Evolutionary conservation across 2,329 filamentous ascomycete genomes (phyloP).

Genomic region (Lecanosticta acicola): DNA sequence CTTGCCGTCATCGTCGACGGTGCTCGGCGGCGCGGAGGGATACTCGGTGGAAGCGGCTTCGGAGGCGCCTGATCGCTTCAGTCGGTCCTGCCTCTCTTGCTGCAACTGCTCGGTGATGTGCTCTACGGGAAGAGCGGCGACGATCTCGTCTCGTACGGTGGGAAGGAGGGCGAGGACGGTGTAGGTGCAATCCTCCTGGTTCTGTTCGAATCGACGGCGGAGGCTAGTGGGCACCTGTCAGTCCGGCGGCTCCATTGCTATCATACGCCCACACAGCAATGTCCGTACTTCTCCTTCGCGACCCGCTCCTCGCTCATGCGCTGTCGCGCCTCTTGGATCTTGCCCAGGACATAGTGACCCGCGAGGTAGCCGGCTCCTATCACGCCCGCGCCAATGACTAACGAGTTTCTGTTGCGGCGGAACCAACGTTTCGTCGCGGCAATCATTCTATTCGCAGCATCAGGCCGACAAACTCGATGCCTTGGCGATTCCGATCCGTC

Average conservation of each 20-base stretch:
- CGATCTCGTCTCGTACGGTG: conserved; percentile 81
- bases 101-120: conserved; percentile 90
- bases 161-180: conserved; percentile 94
- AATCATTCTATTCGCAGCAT: conserved; percentile 48
- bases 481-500: too few species aligned
- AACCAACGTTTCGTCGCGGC: conserved; percentile 81
- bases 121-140: conserved; percentile 84
- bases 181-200: conserved; percentile 97
- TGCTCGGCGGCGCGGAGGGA: conserved; percentile 57
- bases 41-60: conserved; percentile 54
- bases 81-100: conserved; percentile 75
- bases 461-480: conserved; percentile 6
- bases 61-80: conserved; percentile 44
- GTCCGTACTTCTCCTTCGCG: conserved; percentile 83
- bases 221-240: conserved; percentile 52
- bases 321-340: conserved; percentile 88
- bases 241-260: conserved; percentile 2
- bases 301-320: conserved; percentile 95
- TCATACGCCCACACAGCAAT: background rate
- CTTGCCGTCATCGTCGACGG: conserved; percentile 75
- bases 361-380: conserved; percentile 86
- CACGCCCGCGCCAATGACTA: conserved; percentile 82
- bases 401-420: conserved; percentile 80
- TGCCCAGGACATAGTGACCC: conserved; percentile 84
- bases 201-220: conserved; percentile 93